A percentile compares a stretch with the other conserved stretches of the same genome.
phyloP scores from a whole-genome alignment of 2,329 filamentous ascomycete species.

The Stagonosporopsis chrysanthemi region DNA sequence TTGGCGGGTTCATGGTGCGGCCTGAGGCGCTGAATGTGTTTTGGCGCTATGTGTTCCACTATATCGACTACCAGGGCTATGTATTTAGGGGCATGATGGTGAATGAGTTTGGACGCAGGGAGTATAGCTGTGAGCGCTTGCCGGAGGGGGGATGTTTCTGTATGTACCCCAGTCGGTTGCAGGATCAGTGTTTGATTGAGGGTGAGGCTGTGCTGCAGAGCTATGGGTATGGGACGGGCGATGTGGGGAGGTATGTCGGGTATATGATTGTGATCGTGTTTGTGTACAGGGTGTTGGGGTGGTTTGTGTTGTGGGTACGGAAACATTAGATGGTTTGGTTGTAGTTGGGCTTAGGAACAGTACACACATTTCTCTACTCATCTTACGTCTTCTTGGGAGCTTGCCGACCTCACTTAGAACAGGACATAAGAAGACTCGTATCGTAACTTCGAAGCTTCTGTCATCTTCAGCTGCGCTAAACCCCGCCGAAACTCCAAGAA shows the following conservation, averaged over 20 bases:
- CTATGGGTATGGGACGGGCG: constrained; percentile 73
- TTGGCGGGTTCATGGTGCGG: constrained; percentile 81
- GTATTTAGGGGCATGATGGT: constrained; percentile 95
- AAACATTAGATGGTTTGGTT: not conserved
- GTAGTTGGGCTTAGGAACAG: not conserved
- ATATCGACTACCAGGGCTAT: constrained; percentile 86
- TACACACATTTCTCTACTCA: too few relatives aligned
- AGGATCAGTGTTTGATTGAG: constrained; percentile 70
- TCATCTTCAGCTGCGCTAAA: too few relatives aligned
- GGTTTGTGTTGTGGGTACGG: constrained; percentile 61
- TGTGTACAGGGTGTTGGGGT: constrained; percentile 74
- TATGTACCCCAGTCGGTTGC: constrained; percentile 72
- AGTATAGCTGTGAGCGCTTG: constrained; percentile 65
- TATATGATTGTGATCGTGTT: constrained; percentile 79
- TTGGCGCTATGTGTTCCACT: constrained; percentile 87
- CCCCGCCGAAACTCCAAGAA: too few relatives aligned
- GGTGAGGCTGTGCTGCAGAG: constrained; percentile 73
- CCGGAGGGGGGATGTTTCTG: constrained; percentile 63
- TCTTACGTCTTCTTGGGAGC: too few relatives aligned
- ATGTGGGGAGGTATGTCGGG: constrained; percentile 73
- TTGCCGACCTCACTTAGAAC: too few relatives aligned
- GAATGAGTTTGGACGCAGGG: constrained; percentile 76
- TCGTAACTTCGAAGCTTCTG: too few relatives aligned
- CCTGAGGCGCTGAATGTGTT: constrained; percentile 78
- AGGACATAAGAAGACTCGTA: too few relatives aligned